Percentiles rank a stretch among this genome's conserved stretches.
phyloP scores from a whole-genome alignment of 2,329 filamentous ascomycete species.

The Aureobasidium sp. region DNA sequence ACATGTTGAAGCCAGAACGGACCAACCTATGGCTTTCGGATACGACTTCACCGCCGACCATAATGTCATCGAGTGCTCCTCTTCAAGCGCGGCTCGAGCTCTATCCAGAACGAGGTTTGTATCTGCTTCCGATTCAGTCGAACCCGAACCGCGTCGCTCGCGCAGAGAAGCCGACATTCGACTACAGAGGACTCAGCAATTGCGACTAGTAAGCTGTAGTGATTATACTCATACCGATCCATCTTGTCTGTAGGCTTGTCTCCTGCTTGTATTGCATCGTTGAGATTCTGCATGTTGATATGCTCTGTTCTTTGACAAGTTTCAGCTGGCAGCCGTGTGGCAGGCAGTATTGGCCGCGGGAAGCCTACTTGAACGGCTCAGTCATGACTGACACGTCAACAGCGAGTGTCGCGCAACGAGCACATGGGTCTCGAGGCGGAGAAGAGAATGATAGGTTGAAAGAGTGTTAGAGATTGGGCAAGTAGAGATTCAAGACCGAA shows the following conservation, averaged over 20 bases:
- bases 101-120: constrained; percentile 20
- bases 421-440: neutral
- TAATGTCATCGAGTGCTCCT: constrained; percentile 35
- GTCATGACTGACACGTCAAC: constrained; percentile 3
- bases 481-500: neutral
- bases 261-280: neutral
- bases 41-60: constrained; percentile 65
- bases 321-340: neutral
- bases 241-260: neutral
- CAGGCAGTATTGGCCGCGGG: neutral
- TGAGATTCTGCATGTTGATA: neutral
- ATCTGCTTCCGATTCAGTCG: constrained; percentile 22
- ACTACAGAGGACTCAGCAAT: neutral
- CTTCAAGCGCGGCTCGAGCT: constrained; percentile 29
- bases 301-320: neutral
- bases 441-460: neutral
- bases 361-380: neutral
- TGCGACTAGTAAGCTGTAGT: neutral
- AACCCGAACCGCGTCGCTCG: constrained; percentile 14
- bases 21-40: constrained; percentile 27
- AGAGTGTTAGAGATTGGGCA: neutral
- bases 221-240: neutral
- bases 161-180: constrained; percentile 1
- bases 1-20: constrained; percentile 23
- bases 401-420: neutral